Evolutionary conservation across 2,329 filamentous ascomycete species (phyloP), one percentile per base, ranked within the genome.

Genomic region (Graphilbum fragrans): DNA sequence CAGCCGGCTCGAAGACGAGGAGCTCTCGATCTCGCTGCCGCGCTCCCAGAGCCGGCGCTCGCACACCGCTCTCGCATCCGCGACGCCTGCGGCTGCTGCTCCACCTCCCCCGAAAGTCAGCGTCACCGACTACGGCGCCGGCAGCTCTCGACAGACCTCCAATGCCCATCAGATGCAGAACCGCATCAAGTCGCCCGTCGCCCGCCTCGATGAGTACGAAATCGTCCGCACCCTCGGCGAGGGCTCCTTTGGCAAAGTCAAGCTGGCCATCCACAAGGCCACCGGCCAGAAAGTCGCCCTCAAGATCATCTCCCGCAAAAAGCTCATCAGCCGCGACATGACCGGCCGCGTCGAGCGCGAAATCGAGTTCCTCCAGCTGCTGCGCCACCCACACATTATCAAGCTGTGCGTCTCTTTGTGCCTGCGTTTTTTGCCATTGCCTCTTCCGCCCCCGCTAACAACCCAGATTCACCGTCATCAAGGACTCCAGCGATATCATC

Each of bases 191-290:
- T 54, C 55, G 50, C 56, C 52, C 52, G 62, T 56, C 43, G 57
- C 60, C 38, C 53, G 53, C 22, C 48, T 50, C 49, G 86, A 84
- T 65, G 83, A 90, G 66, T 98, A 98, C 67, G 84, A 83, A 53
- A 81, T 95, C 43, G 72, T 94, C 52, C 82, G 80, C 59, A 95
- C 90, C 16, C 73, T 98, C 14, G 92, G 92, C 43, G 92, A 98
- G 65, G 92, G 92, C 37, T 95, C 88, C 3, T 98, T 98, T 60
- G 92, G 92, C 53, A 98, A 98, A 67, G 92, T 98, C 59, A 96
- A 96, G 70, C 76, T 98, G 53, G 92, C 92, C 19, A 83, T 88
- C 34, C 92, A 98, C 59, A 80, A 86, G 55, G 80, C 87, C 51
- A 96, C 86, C 51, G 85, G 85, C 49, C 88, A 96, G 62, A 86